Percentiles rank a stretch among this genome's conserved stretches.
Evolutionary conservation across 345 rosid species (phyloP).

Genomic region (Camelina laxa): DNA sequence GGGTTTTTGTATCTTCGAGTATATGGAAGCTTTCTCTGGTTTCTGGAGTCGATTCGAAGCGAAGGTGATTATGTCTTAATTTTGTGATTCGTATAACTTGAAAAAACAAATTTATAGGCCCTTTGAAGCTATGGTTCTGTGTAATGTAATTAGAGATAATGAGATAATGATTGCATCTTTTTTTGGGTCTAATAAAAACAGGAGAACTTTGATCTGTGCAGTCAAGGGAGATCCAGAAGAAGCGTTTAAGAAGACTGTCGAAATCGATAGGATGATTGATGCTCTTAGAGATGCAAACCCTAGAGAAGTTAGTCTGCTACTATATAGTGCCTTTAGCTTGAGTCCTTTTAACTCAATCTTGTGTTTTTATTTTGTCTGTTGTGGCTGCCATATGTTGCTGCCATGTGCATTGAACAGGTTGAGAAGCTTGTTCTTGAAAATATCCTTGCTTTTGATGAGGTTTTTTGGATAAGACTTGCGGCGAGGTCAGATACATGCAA

Average conservation of each 20-base stretch:
- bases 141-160: conserved; percentile 35
- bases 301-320: conserved; percentile 54
- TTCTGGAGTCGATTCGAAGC: conserved; percentile 35
- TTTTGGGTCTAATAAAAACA: conserved; percentile 75
- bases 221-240: conserved; percentile 80
- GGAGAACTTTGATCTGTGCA: conserved; percentile 89
- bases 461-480: conserved; percentile 88
- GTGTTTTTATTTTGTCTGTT: no score
- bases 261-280: conserved; percentile 80
- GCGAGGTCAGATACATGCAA: conserved; percentile 84
- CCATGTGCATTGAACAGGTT: conserved; percentile 58
- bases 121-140: conserved; percentile 13
- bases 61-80: conserved; percentile 40
- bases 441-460: conserved; percentile 83
- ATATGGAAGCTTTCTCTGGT: conserved; percentile 27
- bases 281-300: conserved; percentile 77
- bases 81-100: neutral
- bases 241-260: conserved; percentile 90
- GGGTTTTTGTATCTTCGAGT: conserved; percentile 33
- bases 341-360: neutral
- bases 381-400: no score
- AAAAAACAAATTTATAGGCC: neutral
- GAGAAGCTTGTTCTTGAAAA: conserved; percentile 83
- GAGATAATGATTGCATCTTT: conserved; percentile 50
- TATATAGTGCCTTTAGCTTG: neutral